These are phyloP conservation scores for Schoenoplectus tabernaemontani DNA, from an alignment of 202 grass and related monocot genomes.

Conservation along the genomic window DNA sequence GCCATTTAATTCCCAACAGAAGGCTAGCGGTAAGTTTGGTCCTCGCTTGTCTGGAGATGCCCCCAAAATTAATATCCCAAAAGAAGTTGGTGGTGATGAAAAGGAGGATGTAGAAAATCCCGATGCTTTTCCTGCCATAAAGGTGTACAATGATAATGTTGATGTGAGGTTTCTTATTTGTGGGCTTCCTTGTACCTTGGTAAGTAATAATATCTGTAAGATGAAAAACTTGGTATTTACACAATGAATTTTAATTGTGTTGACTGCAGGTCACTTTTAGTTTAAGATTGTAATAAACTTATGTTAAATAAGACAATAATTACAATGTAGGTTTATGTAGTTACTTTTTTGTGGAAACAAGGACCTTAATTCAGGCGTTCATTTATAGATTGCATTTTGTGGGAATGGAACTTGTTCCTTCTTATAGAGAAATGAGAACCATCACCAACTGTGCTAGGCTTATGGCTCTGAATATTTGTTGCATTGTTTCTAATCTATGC, in stretches of 20 bases:
- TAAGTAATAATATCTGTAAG: constrained; percentile 26
- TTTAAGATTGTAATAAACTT: not conserved
- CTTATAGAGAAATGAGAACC: not conserved
- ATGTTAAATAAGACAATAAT: not conserved
- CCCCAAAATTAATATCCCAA: constrained; percentile 71
- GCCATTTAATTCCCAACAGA: constrained; percentile 23
- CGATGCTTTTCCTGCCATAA: constrained; percentile 57
- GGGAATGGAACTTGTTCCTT: not conserved
- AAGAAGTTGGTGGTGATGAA: constrained; percentile 32
- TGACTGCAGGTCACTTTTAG: not conserved
- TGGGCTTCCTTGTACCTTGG: constrained; percentile 63
- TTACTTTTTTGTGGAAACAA: too few relatives aligned
- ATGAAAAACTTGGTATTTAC: not conserved
- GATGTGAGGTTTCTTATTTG: constrained; percentile 86
- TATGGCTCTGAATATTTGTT: not conserved
- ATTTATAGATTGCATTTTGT: not conserved
- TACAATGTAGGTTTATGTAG: not conserved
- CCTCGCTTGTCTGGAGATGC: constrained; percentile 86
- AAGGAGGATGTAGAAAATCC: constrained; percentile 49
- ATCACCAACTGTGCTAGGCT: not conserved
- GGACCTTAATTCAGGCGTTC: not conserved
- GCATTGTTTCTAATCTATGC: not conserved
- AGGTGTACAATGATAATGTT: constrained; percentile 74
- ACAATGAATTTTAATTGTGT: not conserved
- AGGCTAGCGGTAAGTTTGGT: constrained; percentile 53